A percentile compares a stretch with the other conserved stretches of the same genome.
Evolutionary conservation across 768 basidiomycete genomes (phyloP).

Genomic region (Kwoniella pini): DNA sequence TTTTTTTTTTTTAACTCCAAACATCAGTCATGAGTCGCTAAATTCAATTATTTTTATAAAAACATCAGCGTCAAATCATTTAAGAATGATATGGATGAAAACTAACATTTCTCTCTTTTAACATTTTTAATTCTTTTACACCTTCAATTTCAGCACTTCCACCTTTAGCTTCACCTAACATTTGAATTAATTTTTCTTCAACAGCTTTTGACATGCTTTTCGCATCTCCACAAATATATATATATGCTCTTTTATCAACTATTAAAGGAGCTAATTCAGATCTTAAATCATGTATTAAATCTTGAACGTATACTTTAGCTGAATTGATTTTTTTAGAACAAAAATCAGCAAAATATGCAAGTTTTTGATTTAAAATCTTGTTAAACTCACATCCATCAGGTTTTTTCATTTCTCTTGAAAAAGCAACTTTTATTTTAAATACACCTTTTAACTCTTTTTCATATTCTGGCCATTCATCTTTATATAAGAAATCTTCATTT

Average conservation of each 20-base stretch:
- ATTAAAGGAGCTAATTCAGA: slow-evolving; percentile 83
- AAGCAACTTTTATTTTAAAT: slow-evolving; percentile 82
- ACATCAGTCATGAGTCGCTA: slow-evolving; percentile 41
- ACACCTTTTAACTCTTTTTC: slow-evolving; percentile 82
- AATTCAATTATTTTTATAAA: background rate
- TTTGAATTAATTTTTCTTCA: slow-evolving; percentile 74
- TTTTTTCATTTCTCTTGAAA: slow-evolving; percentile 61
- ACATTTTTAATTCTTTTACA: slow-evolving; percentile 81
- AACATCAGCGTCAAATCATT: background rate
- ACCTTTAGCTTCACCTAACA: slow-evolving; percentile 88
- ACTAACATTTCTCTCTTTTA: slow-evolving; percentile 71
- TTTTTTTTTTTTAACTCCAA: slow-evolving; percentile 26
- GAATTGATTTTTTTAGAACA: slow-evolving; percentile 62
- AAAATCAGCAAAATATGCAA: slow-evolving; percentile 78
- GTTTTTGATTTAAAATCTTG: too few relatives aligned
- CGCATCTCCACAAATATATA: slow-evolving; percentile 96
- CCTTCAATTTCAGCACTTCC: slow-evolving; percentile 86
- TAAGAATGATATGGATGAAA: background rate
- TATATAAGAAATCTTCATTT: slow-evolving; percentile 88
- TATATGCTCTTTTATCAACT: slow-evolving; percentile 90
- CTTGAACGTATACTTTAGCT: slow-evolving; percentile 98
- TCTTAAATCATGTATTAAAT: slow-evolving; percentile 84
- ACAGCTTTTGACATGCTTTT: slow-evolving; percentile 95
- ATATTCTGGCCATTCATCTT: slow-evolving; percentile 92
- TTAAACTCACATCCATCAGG: slow-evolving; percentile 52